These are phyloP conservation scores for Tricholoma sp. DNA, from an alignment of 768 basidiomycete species.

Conservation along the genomic window DNA sequence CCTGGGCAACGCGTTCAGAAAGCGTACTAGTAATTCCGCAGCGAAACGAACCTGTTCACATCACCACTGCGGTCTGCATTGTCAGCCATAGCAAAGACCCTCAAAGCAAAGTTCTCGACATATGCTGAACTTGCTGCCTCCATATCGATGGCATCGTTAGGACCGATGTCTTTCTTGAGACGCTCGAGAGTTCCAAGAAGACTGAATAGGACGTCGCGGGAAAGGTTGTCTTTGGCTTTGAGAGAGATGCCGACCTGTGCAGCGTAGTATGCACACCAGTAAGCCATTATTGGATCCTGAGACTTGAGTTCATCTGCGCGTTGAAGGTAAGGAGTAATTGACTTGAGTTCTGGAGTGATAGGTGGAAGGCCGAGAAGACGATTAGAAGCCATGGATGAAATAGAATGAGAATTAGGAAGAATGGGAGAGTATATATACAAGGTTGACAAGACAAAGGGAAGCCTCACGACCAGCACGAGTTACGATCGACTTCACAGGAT, in stretches of 20 bases:
- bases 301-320: constrained; percentile 82
- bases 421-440: not conserved
- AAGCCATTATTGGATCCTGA: constrained; percentile 84
- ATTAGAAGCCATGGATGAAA: constrained; percentile 23
- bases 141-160: constrained; percentile 75
- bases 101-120: constrained; percentile 92
- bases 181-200: constrained; percentile 76
- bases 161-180: constrained; percentile 71
- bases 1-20: constrained; percentile 35
- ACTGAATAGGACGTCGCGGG: constrained; percentile 64
- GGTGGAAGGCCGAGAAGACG: constrained; percentile 53
- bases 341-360: constrained; percentile 54
- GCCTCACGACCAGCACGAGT: constrained; percentile 1
- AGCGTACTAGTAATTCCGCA: constrained; percentile 1
- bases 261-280: constrained; percentile 97
- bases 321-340: constrained; percentile 77
- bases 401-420: constrained; percentile 1
- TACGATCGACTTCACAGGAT: not conserved
- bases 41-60: constrained; percentile 58
- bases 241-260: constrained; percentile 81
- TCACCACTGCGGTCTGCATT: constrained; percentile 81
- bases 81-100: constrained; percentile 85
- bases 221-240: constrained; percentile 59
- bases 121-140: constrained; percentile 84
- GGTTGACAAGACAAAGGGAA: not conserved